Conservation (phyloP, 1,139 yeast species). For the Debaryomycetaceae sp. region DNA sequence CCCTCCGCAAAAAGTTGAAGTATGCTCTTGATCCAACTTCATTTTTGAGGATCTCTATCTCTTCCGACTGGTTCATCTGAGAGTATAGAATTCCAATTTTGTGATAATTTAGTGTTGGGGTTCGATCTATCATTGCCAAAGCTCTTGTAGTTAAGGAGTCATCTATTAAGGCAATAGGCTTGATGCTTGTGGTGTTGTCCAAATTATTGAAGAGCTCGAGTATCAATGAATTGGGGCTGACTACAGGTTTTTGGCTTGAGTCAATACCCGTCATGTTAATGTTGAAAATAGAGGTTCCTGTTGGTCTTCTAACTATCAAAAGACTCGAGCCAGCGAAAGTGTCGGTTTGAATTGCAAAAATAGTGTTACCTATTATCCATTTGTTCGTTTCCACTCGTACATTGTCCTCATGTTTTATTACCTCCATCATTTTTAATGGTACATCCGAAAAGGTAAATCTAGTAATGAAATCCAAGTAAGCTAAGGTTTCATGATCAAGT, state of each 20-base stretch:
- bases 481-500: slow-evolving; percentile 53
- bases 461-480: slow-evolving; percentile 64
- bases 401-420: slow-evolving; percentile 17
- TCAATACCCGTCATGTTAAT: neutral
- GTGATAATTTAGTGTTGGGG: slow-evolving; percentile 76
- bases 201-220: slow-evolving; percentile 31
- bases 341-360: slow-evolving; percentile 58
- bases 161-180: slow-evolving; percentile 39
- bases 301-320: slow-evolving; percentile 59
- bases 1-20: slow-evolving; percentile 50
- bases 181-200: slow-evolving; percentile 15
- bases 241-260: slow-evolving; percentile 5
- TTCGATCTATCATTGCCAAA: slow-evolving; percentile 62
- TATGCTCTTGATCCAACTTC: slow-evolving; percentile 63
- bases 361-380: slow-evolving; percentile 64
- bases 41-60: slow-evolving; percentile 63
- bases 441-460: slow-evolving; percentile 67
- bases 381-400: slow-evolving; percentile 20
- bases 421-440: slow-evolving; percentile 43
- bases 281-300: slow-evolving; percentile 41
- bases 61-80: slow-evolving; percentile 62
- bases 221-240: slow-evolving; percentile 27
- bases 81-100: slow-evolving; percentile 77
- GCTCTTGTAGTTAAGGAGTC: slow-evolving; percentile 58
- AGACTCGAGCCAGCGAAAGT: slow-evolving; percentile 50